phyloP scores from a whole-genome alignment of 2,329 filamentous ascomycete species.

The Paraconiothyrium sp. region DNA sequence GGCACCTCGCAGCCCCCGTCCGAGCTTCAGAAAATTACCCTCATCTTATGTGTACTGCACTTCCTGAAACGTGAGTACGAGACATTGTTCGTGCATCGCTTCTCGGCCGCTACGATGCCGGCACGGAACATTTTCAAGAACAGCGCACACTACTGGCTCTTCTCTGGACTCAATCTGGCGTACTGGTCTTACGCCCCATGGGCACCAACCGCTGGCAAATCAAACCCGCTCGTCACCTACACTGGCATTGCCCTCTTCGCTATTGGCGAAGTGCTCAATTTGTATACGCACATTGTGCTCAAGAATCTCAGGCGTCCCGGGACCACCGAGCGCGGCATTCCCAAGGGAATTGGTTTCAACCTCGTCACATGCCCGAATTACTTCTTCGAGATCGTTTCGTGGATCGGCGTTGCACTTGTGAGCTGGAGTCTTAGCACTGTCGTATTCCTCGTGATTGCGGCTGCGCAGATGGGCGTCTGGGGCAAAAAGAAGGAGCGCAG shows the following conservation, averaged over 20 bases:
- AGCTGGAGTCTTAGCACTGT: conserved; percentile 81
- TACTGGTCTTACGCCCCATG: conserved; percentile 85
- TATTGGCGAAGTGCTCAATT: conserved; percentile 82
- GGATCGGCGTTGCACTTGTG: conserved; percentile 82
- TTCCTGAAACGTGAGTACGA: conserved; percentile 96
- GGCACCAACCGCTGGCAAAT: conserved; percentile 68
- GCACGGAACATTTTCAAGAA: conserved; percentile 92
- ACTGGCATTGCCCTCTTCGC: conserved; percentile 75
- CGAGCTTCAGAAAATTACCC: conserved; percentile 75
- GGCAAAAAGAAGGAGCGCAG: conserved; percentile 90
- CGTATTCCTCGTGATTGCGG: conserved; percentile 78
- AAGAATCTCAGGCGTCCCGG: conserved; percentile 79
- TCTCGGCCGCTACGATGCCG: conserved; percentile 95
- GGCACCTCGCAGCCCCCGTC: conserved; percentile 64
- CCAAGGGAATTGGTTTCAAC: conserved; percentile 82
- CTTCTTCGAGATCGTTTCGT: conserved; percentile 88
- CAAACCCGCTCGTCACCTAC: conserved; percentile 61
- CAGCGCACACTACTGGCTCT: conserved; percentile 90
- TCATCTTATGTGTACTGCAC: conserved; percentile 79
- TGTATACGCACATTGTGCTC: conserved; percentile 81
- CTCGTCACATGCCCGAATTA: conserved; percentile 97
- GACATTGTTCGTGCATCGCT: conserved; percentile 93
- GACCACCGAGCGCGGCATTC: conserved; percentile 85
- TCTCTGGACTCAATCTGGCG: conserved; percentile 82
- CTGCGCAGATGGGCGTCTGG: conserved; percentile 85